Evolutionary conservation across 1,139 yeast genomes (phyloP).

Genomic region (Martiniozyma asiatica): DNA sequence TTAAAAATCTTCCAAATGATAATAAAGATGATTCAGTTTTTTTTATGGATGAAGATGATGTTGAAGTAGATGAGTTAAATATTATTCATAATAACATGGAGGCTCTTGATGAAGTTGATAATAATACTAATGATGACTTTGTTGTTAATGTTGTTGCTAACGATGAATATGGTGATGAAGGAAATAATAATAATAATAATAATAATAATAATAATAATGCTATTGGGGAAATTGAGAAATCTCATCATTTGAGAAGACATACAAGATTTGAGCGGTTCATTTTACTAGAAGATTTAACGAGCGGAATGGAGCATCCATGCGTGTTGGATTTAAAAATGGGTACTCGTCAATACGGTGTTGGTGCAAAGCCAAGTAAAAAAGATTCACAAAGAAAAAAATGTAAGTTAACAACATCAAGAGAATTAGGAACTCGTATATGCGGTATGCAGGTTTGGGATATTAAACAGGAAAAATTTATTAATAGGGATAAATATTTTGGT

Average conservation of each 20-base stretch:
- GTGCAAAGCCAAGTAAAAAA: constrained; percentile 64
- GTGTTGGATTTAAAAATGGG: constrained; percentile 97
- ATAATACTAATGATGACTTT: constrained; percentile 11
- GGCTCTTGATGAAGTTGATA: too few species aligned
- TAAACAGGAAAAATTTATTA: constrained; percentile 35
- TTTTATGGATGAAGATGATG: neutral
- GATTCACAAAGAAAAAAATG: constrained; percentile 77
- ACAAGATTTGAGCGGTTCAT: constrained; percentile 70
- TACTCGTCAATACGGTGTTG: constrained; percentile 95
- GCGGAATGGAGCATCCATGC: constrained; percentile 73
- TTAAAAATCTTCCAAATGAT: too few species aligned
- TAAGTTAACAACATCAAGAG: constrained; percentile 63
- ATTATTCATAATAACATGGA: neutral
- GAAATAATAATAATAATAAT: constrained; percentile 4
- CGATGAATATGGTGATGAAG: constrained; percentile 18
- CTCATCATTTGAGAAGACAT: constrained; percentile 12
- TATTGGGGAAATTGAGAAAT: neutral
- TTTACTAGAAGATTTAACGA: constrained; percentile 81
- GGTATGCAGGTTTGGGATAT: constrained; percentile 85
- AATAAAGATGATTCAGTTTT: too few species aligned
- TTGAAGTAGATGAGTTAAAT: neutral
- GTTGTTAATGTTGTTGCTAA: too few species aligned
- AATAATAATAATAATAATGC: constrained; percentile 6
- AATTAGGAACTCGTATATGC: constrained; percentile 84
- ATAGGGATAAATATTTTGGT: constrained; percentile 87